Percentiles rank a stretch among this genome's conserved stretches.
These are phyloP conservation scores for Poteriospumella lacustris DNA, from an alignment of 108 stramenopile species.

Conservation along the genomic window DNA sequence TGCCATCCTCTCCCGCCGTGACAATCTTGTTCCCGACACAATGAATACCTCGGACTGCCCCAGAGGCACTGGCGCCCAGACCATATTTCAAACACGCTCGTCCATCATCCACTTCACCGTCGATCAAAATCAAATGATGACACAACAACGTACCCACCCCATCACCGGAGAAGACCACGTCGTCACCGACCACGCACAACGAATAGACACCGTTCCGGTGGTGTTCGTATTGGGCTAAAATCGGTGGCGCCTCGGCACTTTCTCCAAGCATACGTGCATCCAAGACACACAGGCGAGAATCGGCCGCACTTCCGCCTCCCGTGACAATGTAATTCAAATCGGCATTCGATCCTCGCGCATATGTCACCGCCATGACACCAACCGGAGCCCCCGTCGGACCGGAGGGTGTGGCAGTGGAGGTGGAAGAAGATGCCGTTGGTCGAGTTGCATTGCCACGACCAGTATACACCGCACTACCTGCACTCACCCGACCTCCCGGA, in stretches of 20 bases:
- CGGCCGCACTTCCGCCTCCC: neutral
- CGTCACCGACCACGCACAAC: neutral
- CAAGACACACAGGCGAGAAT: neutral
- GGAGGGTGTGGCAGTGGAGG: neutral
- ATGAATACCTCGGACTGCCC: neutral
- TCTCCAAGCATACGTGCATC: neutral
- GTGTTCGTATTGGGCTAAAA: neutral
- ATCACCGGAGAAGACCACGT: neutral
- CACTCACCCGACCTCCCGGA: neutral
- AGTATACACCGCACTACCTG: neutral
- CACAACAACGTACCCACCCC: neutral
- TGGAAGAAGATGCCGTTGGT: neutral
- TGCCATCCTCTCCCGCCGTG: neutral
- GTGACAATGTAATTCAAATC: neutral
- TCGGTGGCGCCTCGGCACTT: neutral
- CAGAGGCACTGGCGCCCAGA: neutral
- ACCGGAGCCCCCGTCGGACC: neutral
- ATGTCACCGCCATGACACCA: neutral
- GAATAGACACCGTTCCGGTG: constrained; percentile 17
- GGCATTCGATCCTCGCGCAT: neutral
- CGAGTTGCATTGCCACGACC: neutral
- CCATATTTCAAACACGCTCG: neutral
- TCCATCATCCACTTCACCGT: neutral
- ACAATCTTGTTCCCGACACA: neutral
- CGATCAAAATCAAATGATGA: neutral